A percentile compares a stretch with the other conserved stretches of the same genome.
These are phyloP conservation scores for Picocystis salinarum DNA, from an alignment of 139 green algal genomes.

Conservation along the genomic window DNA sequence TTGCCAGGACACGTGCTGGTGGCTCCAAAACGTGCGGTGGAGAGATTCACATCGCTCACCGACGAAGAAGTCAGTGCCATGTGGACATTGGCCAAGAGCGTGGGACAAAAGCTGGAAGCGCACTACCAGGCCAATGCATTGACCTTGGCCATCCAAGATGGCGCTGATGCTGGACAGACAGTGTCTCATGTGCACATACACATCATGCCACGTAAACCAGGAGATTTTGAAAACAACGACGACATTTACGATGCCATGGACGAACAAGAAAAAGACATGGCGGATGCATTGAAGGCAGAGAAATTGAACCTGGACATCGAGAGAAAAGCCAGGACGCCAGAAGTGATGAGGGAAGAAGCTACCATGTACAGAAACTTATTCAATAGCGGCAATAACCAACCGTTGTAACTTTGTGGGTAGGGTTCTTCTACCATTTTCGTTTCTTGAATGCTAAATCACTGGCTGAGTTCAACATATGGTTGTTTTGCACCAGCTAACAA, in stretches of 20 bases:
- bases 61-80: conserved; percentile 67
- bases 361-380: no score
- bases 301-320: conserved; percentile 51
- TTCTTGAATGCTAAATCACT: no score
- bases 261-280: conserved; percentile 5
- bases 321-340: conserved; percentile 31
- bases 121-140: conserved; percentile 41
- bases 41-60: conserved; percentile 55
- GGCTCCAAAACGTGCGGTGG: conserved; percentile 40
- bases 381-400: no score
- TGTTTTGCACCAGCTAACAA: no score
- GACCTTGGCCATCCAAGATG: conserved; percentile 59
- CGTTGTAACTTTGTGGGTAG: no score
- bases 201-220: conserved; percentile 56
- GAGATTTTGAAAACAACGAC: conserved; percentile 85
- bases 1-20: conserved; percentile 79
- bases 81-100: conserved; percentile 48
- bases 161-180: conserved; percentile 57
- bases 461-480: no score
- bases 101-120: conserved; percentile 32
- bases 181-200: conserved; percentile 94
- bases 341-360: conserved; percentile 73
- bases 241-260: conserved; percentile 68
- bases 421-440: no score
- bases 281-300: conserved; percentile 10